Evolutionary conservation across 2,329 filamentous ascomycete species (phyloP).

Genomic region (Dryadomyces quercivorus): DNA sequence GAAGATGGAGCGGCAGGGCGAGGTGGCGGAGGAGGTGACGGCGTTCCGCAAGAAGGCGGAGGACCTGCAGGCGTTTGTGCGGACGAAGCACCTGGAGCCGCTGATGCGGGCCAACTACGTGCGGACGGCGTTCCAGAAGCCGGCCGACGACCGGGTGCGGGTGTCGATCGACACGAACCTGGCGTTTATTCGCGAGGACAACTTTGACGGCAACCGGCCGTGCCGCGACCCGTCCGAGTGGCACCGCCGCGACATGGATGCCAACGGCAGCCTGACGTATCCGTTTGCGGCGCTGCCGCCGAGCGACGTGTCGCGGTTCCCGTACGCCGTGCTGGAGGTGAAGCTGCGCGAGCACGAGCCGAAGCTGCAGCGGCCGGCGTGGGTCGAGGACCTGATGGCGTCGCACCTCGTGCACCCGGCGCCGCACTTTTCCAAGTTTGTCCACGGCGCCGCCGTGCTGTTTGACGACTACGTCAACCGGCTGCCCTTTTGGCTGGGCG

Average conservation of each 20-base stretch:
- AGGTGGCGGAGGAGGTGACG: conserved; percentile 52
- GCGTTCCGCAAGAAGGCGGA: conserved; percentile 60
- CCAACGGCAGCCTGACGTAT: conserved; percentile 59
- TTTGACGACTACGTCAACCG: conserved; percentile 96
- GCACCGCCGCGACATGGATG: conserved; percentile 87
- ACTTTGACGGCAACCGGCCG: conserved; percentile 69
- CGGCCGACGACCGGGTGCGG: conserved; percentile 76
- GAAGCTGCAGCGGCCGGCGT: conserved; percentile 63
- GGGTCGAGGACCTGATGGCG: conserved; percentile 83
- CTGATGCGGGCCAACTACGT: conserved; percentile 86
- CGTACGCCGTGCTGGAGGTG: conserved; percentile 83
- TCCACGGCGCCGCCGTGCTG: conserved; percentile 80
- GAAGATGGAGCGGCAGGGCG: conserved; percentile 72
- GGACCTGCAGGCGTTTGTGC: conserved; percentile 70
- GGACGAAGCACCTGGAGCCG: conserved; percentile 65
- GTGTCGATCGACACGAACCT: conserved; percentile 90
- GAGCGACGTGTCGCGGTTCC: conserved; percentile 83
- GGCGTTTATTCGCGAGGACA: conserved; percentile 69
- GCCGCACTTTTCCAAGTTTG: conserved; percentile 91
- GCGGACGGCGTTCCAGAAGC: conserved; percentile 92
- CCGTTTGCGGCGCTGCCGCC: conserved; percentile 81
- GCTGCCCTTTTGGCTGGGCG: conserved; percentile 89
- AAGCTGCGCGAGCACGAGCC: conserved; percentile 56
- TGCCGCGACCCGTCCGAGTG: conserved; percentile 81
- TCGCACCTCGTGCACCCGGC: conserved; percentile 87